Conservation (phyloP, 805 yeast genomes). For the Yamadazyma insecticola region DNA sequence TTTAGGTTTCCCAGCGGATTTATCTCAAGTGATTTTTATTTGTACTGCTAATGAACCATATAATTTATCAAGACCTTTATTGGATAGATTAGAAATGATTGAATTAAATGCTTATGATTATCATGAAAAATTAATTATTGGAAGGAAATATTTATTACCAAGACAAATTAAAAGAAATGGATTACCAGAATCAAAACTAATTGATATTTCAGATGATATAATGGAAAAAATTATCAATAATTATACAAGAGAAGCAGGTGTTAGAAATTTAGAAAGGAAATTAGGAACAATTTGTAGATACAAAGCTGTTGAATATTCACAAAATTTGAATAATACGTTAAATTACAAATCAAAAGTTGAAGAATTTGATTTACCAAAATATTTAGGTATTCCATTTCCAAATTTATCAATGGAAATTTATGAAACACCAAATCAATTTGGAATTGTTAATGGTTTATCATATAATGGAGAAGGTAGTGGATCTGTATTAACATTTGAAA, state of each 20-base stretch:
- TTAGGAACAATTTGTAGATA: conserved; percentile 75
- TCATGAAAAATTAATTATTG: conserved; percentile 71
- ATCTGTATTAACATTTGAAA: conserved; percentile 72
- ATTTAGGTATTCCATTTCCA: conserved; percentile 62
- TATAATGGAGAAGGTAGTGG: conserved; percentile 88
- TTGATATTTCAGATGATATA: conserved; percentile 48
- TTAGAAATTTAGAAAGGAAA: conserved; percentile 70
- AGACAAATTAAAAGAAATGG: conserved; percentile 72
- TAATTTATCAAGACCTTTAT: conserved; percentile 67
- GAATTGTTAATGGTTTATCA: conserved; percentile 84
- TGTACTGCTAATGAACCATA: conserved; percentile 82
- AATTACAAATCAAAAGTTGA: conserved; percentile 39
- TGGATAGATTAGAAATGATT: conserved; percentile 82
- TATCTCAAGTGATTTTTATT: conserved; percentile 74
- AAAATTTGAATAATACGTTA: conserved; percentile 16
- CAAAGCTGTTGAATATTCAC: conserved; percentile 69
- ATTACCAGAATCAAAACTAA: conserved; percentile 36
- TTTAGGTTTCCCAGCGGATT: conserved; percentile 78
- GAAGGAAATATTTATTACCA: conserved; percentile 63
- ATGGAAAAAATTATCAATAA: conserved; percentile 58
- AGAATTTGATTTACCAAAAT: conserved; percentile 55
- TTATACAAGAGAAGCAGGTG: conserved; percentile 85
- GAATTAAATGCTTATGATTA: conserved; percentile 76
- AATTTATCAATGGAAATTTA: conserved; percentile 25
- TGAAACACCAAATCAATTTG: conserved; percentile 33